Evolutionary conservation across 768 basidiomycete species (phyloP), one percentile per base, ranked within the genome.

Genomic region (Russula vinacea): DNA sequence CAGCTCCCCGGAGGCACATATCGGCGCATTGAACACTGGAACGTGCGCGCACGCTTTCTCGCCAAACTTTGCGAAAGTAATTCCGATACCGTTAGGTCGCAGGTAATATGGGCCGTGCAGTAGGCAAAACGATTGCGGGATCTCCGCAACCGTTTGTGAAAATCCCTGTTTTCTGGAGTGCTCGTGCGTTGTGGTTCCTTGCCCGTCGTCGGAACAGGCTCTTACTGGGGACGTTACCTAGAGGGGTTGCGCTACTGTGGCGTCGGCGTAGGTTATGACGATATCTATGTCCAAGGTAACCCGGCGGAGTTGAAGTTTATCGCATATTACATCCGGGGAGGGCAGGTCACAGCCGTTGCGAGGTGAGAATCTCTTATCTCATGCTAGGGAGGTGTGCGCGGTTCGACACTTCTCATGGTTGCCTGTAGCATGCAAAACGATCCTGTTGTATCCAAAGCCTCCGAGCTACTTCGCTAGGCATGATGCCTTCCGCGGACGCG

Each of bases 181-280:
- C 91, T 24, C 89, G 89, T 90, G 71, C 60, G 88, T 64, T 19
- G 6, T 42, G 8, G 14, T 59, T 49, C 33, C 42, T n/a, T 32
- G 56, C 22, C 35, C 69, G 2, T 62, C 22, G 2, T n/a, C 29
- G 19, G 9, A 22, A 37, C 32, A 6, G 6, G 17, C 6, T 19
- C 40, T 29, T 58, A 52, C 22, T 32, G 29, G 19, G 17, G 35
- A 2, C 37, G 16, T 17, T 26, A 14, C 19, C 11, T 62, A 90
- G 89, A 89, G 83, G 92, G 93, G 70, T 77, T 97, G 49, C 82
- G 94, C 56, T 97, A 95, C 76, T 86, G 88, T 70, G 94, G 94
- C 6, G 75, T 86, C 52, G 87, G 89, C 6, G 78, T 78, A 1
- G 80, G 81, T 1, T 89, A 82, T 70, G 92, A 95, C 67, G 89